These are phyloP conservation scores for Sclerotinia borealis DNA, from an alignment of 2,329 filamentous ascomycete species.

Conservation along the genomic window DNA sequence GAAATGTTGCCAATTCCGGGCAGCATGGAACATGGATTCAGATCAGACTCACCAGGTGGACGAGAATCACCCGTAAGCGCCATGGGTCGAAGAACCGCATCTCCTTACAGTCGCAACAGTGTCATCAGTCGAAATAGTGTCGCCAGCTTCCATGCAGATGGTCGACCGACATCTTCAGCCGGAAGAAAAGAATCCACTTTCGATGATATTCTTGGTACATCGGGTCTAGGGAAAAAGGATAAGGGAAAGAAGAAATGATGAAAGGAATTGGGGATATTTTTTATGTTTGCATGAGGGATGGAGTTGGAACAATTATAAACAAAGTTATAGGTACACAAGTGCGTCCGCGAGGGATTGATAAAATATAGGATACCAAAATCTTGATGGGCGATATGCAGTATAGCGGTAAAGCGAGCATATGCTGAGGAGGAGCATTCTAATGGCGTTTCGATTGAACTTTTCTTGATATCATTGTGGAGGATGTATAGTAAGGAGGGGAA, in stretches of 20 bases:
- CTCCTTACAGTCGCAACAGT: conserved; percentile 6
- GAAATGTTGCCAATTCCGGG: conserved; percentile 27
- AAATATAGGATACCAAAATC: background rate
- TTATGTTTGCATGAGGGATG: background rate
- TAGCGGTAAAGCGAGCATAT: background rate
- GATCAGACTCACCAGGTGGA: background rate
- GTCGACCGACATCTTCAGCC: background rate
- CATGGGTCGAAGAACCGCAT: background rate
- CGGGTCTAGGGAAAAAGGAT: conserved; percentile 36
- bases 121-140: background rate
- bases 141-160: background rate
- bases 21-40: conserved; percentile 1
- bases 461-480: background rate
- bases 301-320: background rate
- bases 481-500: background rate
- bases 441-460: background rate
- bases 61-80: background rate
- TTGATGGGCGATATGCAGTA: background rate
- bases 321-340: background rate
- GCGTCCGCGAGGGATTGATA: background rate
- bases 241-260: conserved; percentile 21
- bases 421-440: background rate
- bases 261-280: background rate
- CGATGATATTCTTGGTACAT: conserved; percentile 42
- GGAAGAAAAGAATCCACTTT: conserved; percentile 34